A percentile compares a stretch with the other conserved stretches of the same genome.
Conservation (phyloP, 352 stramenopile genomes). For the Pythium pyrilobum region DNA sequence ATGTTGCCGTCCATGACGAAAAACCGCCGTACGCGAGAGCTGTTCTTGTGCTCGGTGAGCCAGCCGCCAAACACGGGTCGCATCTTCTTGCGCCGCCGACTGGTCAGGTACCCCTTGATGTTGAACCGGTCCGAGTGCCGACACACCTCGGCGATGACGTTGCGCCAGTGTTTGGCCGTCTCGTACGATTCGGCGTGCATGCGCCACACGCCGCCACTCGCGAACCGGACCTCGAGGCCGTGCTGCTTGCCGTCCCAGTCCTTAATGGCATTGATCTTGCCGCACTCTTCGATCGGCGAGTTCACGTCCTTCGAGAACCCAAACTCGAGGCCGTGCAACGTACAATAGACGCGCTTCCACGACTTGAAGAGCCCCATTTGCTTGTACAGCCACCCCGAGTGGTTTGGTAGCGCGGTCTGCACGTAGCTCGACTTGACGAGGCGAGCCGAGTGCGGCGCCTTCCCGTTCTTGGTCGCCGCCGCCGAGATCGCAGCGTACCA, state of each 20-base stretch:
- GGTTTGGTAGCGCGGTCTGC: slow-evolving; percentile 62
- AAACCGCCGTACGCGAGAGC: slow-evolving; percentile 50
- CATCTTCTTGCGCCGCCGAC: slow-evolving; percentile 61
- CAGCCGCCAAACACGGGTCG: slow-evolving; percentile 70
- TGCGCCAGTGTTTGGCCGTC: slow-evolving; percentile 68
- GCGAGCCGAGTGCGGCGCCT: slow-evolving; percentile 27
- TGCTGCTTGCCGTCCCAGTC: slow-evolving; percentile 72
- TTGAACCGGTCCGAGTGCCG: slow-evolving; percentile 48
- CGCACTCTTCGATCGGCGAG: slow-evolving; percentile 46
- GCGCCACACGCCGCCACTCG: slow-evolving; percentile 62
- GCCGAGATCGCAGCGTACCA: slow-evolving; percentile 76
- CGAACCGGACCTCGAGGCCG: slow-evolving; percentile 58
- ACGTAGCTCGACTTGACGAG: slow-evolving; percentile 74
- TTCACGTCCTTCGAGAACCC: slow-evolving; percentile 74
- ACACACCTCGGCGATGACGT: slow-evolving; percentile 45
- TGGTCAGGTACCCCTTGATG: slow-evolving; percentile 63
- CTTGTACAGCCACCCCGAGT: slow-evolving; percentile 79
- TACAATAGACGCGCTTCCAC: slow-evolving; percentile 81
- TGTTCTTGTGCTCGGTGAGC: slow-evolving; percentile 56
- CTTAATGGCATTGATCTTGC: slow-evolving; percentile 51
- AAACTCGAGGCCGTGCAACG: slow-evolving; percentile 68
- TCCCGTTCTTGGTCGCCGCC: slow-evolving; percentile 43
- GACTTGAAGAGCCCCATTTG: slow-evolving; percentile 72
- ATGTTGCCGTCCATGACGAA: slow-evolving; percentile 71
- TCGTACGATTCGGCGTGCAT: slow-evolving; percentile 74